Evolutionary conservation across 371 early-diverging fungal species (phyloP), one percentile per base, ranked within the genome.

Genomic region (Smittium mucronatum): DNA sequence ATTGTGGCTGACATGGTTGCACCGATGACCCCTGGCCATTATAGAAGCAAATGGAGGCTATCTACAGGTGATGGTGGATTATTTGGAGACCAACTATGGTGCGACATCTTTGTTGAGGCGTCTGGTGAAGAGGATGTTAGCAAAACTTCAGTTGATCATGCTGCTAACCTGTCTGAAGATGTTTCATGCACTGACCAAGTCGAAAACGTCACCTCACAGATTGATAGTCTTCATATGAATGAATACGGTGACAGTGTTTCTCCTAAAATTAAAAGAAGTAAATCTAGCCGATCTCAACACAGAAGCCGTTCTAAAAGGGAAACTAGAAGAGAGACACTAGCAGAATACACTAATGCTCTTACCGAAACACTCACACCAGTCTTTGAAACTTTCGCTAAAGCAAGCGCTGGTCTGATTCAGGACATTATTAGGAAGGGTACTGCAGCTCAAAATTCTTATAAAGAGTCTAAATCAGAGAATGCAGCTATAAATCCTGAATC

Each of bases 41-140:
- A 88, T 67, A 77, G 77, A 25, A 85, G 80, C 67, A 83, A 79
- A 73, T 89, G 89, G 85, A 81, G 87, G 2, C 70, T 89, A 66
- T 79, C 79, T 31, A 77, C 83, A 0, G 83, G 86, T 0, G 72
- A 82, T 15, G 88, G 88, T 0, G 74, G 75, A 26, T 79, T 79
- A 16, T 89, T 89, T 79, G 89, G 89, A 21, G 81, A 87, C 67
- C 75, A 73, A 15, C 57, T 89, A 26, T 88, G 88, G 88, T 87
- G 88, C 64, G 80, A 83, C 25, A 81, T 89, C 36, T 66, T 69
- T 21, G 88, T 88, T 2, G 81, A 80, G 68, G 76, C 75, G 35
- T 72, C 70, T 59, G 58, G 36, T 30, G 21, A n/a, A 21, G 25
- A 58, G 1, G 70, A 60, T 26, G 31, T 34, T 15, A 63, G 25